phyloP scores from a whole-genome alignment of 2,329 filamentous ascomycete species.

The Diaporthe citri region DNA sequence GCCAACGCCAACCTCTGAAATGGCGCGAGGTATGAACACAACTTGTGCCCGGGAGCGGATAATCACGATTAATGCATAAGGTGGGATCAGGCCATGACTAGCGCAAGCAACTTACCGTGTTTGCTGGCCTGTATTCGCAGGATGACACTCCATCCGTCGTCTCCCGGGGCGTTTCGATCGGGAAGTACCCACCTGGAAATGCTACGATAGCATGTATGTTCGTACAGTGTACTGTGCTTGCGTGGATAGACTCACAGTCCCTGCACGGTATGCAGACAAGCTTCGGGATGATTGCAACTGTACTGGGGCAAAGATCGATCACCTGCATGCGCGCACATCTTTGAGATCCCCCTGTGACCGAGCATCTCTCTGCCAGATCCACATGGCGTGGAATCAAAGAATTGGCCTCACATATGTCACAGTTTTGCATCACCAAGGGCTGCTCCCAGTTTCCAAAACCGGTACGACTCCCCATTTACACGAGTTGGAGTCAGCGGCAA shows the following conservation, averaged over 20 bases:
- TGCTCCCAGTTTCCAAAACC: neutral
- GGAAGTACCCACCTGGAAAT: neutral
- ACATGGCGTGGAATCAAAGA: neutral
- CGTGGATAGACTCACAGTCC: neutral
- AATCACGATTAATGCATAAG: neutral
- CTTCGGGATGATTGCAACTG: neutral
- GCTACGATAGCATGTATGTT: neutral
- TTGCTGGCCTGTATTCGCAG: neutral
- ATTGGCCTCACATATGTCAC: neutral
- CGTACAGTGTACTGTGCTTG: conserved; percentile 4
- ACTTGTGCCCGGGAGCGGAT: neutral
- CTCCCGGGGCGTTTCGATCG: neutral
- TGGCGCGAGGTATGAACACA: neutral
- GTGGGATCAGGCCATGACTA: conserved; percentile 2
- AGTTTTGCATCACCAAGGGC: neutral
- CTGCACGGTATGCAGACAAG: conserved; percentile 2
- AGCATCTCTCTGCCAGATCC: neutral
- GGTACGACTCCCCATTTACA: neutral
- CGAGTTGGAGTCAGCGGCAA: neutral
- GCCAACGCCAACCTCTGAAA: neutral
- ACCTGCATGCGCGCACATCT: conserved; percentile 17
- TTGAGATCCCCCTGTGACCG: neutral
- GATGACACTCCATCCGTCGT: no score
- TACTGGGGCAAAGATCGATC: conserved; percentile 5
- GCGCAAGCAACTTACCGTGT: neutral